A percentile compares a stretch with the other conserved stretches of the same genome.
Conservation (phyloP, 352 stramenopile species). For the Phytophthora citrophthora region DNA sequence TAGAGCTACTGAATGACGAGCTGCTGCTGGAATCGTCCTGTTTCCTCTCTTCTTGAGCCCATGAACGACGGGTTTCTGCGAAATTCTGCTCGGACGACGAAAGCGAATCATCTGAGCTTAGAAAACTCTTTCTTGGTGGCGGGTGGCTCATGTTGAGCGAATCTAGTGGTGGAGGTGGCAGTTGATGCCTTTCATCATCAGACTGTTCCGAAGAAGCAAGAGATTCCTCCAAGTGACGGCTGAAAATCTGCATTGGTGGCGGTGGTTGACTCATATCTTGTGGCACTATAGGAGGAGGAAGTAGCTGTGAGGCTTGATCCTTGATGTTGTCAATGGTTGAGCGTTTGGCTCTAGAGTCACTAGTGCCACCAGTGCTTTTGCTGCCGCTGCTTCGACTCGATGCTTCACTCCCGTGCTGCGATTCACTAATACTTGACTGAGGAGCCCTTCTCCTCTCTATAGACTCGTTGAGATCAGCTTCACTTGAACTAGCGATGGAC, state of each 20-base stretch:
- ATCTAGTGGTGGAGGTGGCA: constrained; percentile 45
- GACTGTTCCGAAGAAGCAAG: constrained; percentile 12
- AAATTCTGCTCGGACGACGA: constrained; percentile 11
- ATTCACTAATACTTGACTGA: constrained; percentile 19
- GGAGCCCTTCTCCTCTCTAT: constrained; percentile 7
- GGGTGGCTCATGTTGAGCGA: constrained; percentile 58
- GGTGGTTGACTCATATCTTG: constrained; percentile 62
- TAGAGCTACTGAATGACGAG: constrained; percentile 12
- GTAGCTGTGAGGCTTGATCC: constrained; percentile 31
- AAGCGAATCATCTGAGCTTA: constrained; percentile 4
- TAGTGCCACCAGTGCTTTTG: neutral
- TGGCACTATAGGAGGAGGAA: constrained; percentile 41
- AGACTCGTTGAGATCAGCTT: constrained; percentile 5
- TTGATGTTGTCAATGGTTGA: constrained; percentile 31
- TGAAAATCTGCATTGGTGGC: constrained; percentile 23
- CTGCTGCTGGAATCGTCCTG: constrained; percentile 20
- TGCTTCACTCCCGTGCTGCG: constrained; percentile 2
- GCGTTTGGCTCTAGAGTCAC: constrained; percentile 1
- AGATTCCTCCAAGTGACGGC: neutral
- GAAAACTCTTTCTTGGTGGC: constrained; percentile 15
- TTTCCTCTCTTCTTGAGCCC: constrained; percentile 38
- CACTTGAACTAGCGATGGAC: constrained; percentile 20
- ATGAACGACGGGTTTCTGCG: neutral
- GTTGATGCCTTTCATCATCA: neutral
- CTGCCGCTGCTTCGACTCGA: constrained; percentile 13